A percentile compares a stretch with the other conserved stretches of the same genome.
These are phyloP conservation scores for Geosmithia putterillii DNA, from an alignment of 2,329 filamentous ascomycete genomes.

Conservation along the genomic window DNA sequence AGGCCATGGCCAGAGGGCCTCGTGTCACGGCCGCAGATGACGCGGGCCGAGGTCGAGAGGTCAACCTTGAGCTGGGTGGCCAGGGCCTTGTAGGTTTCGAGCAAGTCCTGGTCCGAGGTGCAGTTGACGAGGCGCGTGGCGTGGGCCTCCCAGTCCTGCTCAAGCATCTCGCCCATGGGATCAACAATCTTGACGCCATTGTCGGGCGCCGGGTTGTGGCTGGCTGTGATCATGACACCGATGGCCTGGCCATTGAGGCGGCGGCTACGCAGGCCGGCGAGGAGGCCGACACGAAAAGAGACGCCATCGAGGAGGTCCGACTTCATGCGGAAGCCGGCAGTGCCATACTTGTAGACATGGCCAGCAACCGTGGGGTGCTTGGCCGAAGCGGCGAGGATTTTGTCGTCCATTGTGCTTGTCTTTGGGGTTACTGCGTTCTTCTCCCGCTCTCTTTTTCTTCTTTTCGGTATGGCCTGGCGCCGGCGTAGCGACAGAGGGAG, in stretches of 20 bases:
- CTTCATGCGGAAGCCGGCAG: slow-evolving; percentile 57
- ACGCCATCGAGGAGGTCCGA: slow-evolving; percentile 80
- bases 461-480: not conserved
- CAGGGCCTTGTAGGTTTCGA: slow-evolving; percentile 64
- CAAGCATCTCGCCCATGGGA: slow-evolving; percentile 95
- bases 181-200: slow-evolving; percentile 96
- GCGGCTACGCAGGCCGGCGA: slow-evolving; percentile 78
- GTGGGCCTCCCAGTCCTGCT: slow-evolving; percentile 86
- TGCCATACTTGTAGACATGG: slow-evolving; percentile 51
- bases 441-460: not conserved
- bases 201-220: slow-evolving; percentile 80
- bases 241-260: slow-evolving; percentile 85
- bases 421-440: not conserved
- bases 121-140: slow-evolving; percentile 86
- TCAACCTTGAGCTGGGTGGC: slow-evolving; percentile 68
- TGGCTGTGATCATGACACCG: slow-evolving; percentile 92
- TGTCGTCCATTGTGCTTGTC: slow-evolving; percentile 32
- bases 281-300: slow-evolving; percentile 81
- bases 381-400: slow-evolving; percentile 47
- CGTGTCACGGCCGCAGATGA: slow-evolving; percentile 87
- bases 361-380: slow-evolving; percentile 47
- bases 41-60: slow-evolving; percentile 55
- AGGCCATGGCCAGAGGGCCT: slow-evolving; percentile 82
- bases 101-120: slow-evolving; percentile 59
- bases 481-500: not conserved